Evolutionary conservation across 2,329 filamentous ascomycete species (phyloP).

Genomic region (Mycosphaerella sp.): DNA sequence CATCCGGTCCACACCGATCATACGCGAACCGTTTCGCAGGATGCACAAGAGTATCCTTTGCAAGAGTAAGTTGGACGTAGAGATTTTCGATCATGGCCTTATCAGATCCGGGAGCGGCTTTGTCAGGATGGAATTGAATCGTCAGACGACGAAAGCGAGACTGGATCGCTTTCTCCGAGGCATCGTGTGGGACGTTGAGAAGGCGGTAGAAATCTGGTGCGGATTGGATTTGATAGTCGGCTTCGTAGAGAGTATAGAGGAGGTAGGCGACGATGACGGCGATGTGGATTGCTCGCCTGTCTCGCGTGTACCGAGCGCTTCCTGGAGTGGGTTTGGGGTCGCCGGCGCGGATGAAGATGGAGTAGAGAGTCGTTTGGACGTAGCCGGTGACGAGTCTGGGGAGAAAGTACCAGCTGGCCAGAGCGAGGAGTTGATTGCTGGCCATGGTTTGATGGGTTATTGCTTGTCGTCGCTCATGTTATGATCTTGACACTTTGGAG

Average conservation of each 20-base stretch:
- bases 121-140: constrained; percentile 73
- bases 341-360: constrained; percentile 81
- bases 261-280: constrained; percentile 79
- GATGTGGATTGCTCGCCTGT: constrained; percentile 78
- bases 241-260: constrained; percentile 85
- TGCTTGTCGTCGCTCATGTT: constrained; percentile 6
- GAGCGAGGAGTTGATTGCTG: constrained; percentile 47
- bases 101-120: constrained; percentile 46
- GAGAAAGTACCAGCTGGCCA: constrained; percentile 56
- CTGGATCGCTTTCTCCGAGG: constrained; percentile 71
- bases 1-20: constrained; percentile 74
- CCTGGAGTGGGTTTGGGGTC: constrained; percentile 67
- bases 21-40: constrained; percentile 76
- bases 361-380: constrained; percentile 76
- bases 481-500: neutral
- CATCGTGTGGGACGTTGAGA: constrained; percentile 62
- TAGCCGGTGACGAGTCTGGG: constrained; percentile 66
- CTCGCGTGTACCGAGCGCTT: constrained; percentile 59
- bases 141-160: constrained; percentile 73
- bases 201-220: constrained; percentile 71
- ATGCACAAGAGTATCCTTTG: constrained; percentile 74
- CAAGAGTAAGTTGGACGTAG: constrained; percentile 78
- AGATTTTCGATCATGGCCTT: constrained; percentile 43
- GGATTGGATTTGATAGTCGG: constrained; percentile 69
- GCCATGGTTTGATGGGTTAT: constrained; percentile 18